Evolutionary conservation across 441 rosid species (phyloP), one percentile per base, ranked within the genome.

Genomic region (Corymbia calophylla): DNA sequence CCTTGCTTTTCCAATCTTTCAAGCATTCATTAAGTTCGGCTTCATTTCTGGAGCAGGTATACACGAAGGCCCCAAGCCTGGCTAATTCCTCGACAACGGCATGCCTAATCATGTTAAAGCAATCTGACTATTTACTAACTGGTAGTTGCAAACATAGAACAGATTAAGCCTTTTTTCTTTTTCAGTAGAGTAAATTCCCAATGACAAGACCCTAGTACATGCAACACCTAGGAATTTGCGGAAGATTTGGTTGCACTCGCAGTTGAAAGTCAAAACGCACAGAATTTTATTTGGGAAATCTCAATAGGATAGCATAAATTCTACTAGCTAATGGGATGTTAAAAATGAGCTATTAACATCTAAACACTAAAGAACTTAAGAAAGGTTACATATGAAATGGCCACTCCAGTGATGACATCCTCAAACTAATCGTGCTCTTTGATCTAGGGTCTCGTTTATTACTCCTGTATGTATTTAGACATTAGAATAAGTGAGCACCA

Each of bases 1-100:
- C 90, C 54, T 87, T 87, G 35, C 21, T 29, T 31, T 81, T 31
- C 90, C 92, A 91, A 64, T 89, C 85, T 27, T 82, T 21, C 14
- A 88, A 29, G 35, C 90, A 82, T 35, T 80, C 84, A 1, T 89
- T 49, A 16, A 89, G 68, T 54, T 91, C 92, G 29, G 86, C 55
- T 87, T 87, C 86, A 17, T 73, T 66, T 48, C 81, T 48, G 29
- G 86, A 19, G 16, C 90, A 91, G 13, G 89, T 87, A 27, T 87
- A 87, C 49, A 91, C 90, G 31, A 58, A 31, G 17, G 89, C 90
- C 1, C 92, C 90, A 3, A 88, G 73, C 32, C 68, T 62, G 5
- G 90, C 86, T 86, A 91, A 29, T 62, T 88, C 92, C 87, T 88
- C 89, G 18, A 90, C 90, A 7, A 90, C 9, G 47, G 90, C 89